These are phyloP conservation scores for Eimeria brunetti DNA, from an alignment of 169 alveolate species.

Conservation along the genomic window DNA sequence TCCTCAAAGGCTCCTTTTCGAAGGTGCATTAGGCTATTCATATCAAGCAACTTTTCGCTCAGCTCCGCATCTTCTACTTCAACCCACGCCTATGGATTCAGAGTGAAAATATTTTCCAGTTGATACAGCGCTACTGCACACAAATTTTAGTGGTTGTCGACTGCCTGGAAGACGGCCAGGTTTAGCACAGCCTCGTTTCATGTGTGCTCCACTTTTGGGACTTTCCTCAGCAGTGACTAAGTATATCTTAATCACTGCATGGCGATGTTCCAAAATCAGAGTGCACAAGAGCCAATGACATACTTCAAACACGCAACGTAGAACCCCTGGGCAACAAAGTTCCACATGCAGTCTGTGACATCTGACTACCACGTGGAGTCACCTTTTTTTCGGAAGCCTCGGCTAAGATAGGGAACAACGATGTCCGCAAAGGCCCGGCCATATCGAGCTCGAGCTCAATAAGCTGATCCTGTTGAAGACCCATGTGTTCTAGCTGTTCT, in stretches of 20 bases:
- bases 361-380: background rate
- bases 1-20: constrained; percentile 50
- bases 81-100: constrained; percentile 18
- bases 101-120: background rate
- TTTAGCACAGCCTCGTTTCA: background rate
- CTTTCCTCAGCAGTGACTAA: background rate
- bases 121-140: background rate
- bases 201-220: background rate
- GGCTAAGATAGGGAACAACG: constrained; percentile 25
- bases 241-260: background rate
- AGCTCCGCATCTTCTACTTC: constrained; percentile 49
- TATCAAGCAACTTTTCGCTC: constrained; percentile 43
- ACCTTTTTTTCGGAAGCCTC: constrained; percentile 64
- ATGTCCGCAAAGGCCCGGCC: constrained; percentile 28
- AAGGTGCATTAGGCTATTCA: constrained; percentile 24
- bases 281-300: background rate
- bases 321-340: background rate
- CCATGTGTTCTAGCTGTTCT: constrained; percentile 24
- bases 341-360: background rate
- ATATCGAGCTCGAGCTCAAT: constrained; percentile 45
- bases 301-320: background rate
- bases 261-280: background rate
- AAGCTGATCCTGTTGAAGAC: constrained; percentile 21
- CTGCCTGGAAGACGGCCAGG: background rate
- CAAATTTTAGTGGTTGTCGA: background rate